These are phyloP conservation scores for Colletotrichum costaricense DNA, from an alignment of 2,329 filamentous ascomycete species.

Conservation along the genomic window DNA sequence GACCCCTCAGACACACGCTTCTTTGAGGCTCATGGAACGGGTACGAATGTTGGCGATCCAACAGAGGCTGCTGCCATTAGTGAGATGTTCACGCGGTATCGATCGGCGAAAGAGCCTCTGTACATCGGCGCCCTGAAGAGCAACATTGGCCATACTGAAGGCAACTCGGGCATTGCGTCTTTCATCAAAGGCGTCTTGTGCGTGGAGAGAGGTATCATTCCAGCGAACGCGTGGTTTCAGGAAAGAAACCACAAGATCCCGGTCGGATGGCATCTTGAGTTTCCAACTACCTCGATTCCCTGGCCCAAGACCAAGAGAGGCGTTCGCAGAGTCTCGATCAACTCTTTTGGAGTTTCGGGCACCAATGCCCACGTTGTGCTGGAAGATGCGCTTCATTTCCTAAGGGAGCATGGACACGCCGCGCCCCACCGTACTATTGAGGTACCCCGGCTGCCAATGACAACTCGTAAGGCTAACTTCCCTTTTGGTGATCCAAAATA, in stretches of 20 bases:
- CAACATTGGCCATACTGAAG: slow-evolving; percentile 42
- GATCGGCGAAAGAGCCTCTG: slow-evolving; percentile 46
- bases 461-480: not conserved
- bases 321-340: slow-evolving; percentile 62
- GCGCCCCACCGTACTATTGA: not conserved
- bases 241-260: slow-evolving; percentile 43
- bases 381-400: not conserved
- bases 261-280: slow-evolving; percentile 39
- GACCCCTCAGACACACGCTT: slow-evolving; percentile 44
- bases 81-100: slow-evolving; percentile 51
- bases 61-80: slow-evolving; percentile 61
- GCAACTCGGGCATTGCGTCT: slow-evolving; percentile 35
- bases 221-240: slow-evolving; percentile 43
- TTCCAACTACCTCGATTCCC: slow-evolving; percentile 43
- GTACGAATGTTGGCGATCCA: slow-evolving; percentile 66
- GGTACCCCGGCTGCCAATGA: not conserved
- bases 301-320: slow-evolving; percentile 44
- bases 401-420: not conserved
- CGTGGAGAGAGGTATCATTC: slow-evolving; percentile 43
- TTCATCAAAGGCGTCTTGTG: slow-evolving; percentile 42
- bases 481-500: not conserved
- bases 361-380: not conserved
- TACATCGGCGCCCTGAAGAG: slow-evolving; percentile 24
- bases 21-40: slow-evolving; percentile 64
- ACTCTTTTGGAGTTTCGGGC: slow-evolving; percentile 40